Evolutionary conservation across 371 early-diverging fungal species (phyloP).

Genomic region (Fennellomyces sp.): DNA sequence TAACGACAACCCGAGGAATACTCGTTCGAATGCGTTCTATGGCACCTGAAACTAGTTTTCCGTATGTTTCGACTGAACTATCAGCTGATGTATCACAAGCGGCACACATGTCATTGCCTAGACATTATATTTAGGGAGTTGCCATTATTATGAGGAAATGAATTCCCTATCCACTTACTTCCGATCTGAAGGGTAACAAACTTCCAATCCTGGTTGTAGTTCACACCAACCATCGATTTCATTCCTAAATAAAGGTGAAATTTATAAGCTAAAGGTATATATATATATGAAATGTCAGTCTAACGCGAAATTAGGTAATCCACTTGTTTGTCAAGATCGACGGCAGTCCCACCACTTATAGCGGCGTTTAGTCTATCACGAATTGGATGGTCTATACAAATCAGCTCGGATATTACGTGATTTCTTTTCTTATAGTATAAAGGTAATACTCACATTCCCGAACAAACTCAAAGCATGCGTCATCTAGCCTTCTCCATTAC

Average conservation of each 20-base stretch:
- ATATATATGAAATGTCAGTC: too few species aligned
- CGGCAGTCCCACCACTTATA: conserved; percentile 37
- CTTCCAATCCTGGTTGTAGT: conserved; percentile 39
- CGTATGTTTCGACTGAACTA: conserved; percentile 8
- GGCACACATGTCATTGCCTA: conserved; percentile 19
- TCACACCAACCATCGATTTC: conserved; percentile 6
- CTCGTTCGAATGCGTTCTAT: conserved; percentile 7
- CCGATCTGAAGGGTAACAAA: conserved; percentile 44
- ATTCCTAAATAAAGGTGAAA: conserved; percentile 22
- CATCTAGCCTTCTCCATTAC: too few species aligned
- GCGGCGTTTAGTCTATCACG: conserved; percentile 35
- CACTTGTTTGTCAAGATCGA: conserved; percentile 33
- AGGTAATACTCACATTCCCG: too few species aligned
- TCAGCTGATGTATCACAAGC: conserved; percentile 3
- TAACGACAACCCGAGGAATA: conserved; percentile 9
- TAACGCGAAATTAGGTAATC: conserved; percentile 38
- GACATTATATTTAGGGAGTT: not conserved
- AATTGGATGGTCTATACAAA: conserved; percentile 1
- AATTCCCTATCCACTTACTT: conserved; percentile 27
- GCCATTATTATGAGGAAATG: not conserved
- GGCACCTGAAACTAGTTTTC: conserved; percentile 6
- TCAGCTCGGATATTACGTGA: conserved; percentile 22
- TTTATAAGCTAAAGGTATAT: too few species aligned
- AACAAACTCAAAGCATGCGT: too few species aligned
- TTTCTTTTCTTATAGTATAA: too few species aligned